A percentile compares a stretch with the other conserved stretches of the same genome.
These are phyloP conservation scores for Lepidium africanum DNA, from an alignment of 345 rosid species.

Conservation along the genomic window DNA sequence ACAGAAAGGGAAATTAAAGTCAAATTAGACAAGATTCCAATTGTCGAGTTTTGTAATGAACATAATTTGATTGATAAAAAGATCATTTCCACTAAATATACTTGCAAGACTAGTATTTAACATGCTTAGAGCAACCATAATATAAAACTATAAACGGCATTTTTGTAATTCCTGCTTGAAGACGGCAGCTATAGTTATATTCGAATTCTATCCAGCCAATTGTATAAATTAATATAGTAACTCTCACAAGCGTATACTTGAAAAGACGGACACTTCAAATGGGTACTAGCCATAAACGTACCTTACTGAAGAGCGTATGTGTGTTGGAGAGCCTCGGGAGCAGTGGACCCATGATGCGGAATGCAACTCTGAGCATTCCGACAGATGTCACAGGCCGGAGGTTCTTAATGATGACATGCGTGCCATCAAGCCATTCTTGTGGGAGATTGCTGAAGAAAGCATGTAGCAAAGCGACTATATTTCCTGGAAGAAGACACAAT, in stretches of 20 bases:
- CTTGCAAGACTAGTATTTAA: neutral
- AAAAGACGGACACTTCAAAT: neutral
- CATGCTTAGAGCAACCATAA: neutral
- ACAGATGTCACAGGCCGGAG: conserved; percentile 87
- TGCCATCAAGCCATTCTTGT: conserved; percentile 97
- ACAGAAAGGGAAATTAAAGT: neutral
- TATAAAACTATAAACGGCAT: neutral
- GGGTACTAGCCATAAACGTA: conserved; percentile 21
- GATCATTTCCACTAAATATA: neutral
- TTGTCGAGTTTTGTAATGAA: neutral
- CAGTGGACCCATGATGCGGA: conserved; percentile 93
- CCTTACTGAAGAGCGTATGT: conserved; percentile 89
- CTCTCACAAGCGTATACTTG: neutral
- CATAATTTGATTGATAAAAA: neutral
- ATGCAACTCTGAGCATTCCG: conserved; percentile 88
- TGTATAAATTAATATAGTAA: neutral
- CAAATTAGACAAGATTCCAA: neutral
- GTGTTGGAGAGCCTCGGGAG: conserved; percentile 93
- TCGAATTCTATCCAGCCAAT: neutral
- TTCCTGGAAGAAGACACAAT: conserved; percentile 49
- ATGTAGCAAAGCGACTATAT: conserved; percentile 83
- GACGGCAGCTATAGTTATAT: neutral
- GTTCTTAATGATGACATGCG: conserved; percentile 66
- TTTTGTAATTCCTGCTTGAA: neutral
- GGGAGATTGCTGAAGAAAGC: conserved; percentile 96